Percentiles rank a stretch among this genome's conserved stretches.
Evolutionary conservation across 192 early-diverging fungal genomes (phyloP).

Genomic region (Backusella macrospora): DNA sequence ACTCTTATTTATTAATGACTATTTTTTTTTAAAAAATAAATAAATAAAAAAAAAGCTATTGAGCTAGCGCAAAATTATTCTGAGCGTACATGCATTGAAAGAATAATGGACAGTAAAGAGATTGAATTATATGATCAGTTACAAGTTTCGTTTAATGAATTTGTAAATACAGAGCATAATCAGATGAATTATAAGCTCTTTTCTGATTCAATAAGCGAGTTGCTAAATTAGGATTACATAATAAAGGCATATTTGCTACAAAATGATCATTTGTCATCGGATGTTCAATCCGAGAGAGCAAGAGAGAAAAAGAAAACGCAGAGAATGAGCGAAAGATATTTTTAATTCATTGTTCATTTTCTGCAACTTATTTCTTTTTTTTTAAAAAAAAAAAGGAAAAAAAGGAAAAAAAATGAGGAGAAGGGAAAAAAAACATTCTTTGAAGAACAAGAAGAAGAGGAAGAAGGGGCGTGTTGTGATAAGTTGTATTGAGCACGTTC

Average conservation of each 20-base stretch:
- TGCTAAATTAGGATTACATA: neutral
- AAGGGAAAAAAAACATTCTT: neutral
- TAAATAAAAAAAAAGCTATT: constrained; percentile 11
- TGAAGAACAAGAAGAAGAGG: neutral
- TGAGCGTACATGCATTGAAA: neutral
- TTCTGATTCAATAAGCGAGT: neutral
- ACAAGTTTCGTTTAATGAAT: neutral
- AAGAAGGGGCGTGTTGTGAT: neutral
- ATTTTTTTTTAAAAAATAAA: neutral
- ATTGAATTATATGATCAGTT: neutral
- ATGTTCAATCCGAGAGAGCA: neutral
- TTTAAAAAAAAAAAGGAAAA: neutral
- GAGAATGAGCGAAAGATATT: neutral
- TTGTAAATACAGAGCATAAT: neutral
- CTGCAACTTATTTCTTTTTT: neutral
- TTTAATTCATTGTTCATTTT: neutral
- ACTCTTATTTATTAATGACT: neutral
- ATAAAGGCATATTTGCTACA: too few relatives aligned
- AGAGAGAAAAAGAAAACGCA: too few relatives aligned
- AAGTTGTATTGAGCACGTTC: neutral
- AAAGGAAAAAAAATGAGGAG: neutral
- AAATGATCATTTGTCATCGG: neutral
- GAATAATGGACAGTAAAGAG: neutral
- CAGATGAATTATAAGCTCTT: neutral
- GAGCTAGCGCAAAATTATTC: neutral